These are phyloP conservation scores for Yamadazyma sp. DNA, from an alignment of 805 yeast species.

Conservation along the genomic window DNA sequence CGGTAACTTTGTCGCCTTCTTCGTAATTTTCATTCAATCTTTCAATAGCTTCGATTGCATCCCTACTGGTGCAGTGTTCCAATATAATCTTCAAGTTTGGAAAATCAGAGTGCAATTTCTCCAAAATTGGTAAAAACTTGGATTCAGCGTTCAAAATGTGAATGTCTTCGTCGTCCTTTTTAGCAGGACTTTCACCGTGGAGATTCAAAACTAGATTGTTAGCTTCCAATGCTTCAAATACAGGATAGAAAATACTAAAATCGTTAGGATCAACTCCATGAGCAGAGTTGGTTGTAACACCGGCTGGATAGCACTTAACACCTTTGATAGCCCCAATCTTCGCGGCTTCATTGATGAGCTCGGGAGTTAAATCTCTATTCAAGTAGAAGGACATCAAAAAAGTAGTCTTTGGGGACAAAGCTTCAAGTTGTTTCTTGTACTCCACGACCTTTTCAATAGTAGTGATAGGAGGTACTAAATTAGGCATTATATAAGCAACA, in stretches of 20 bases:
- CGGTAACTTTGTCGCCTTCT: slow-evolving; percentile 44
- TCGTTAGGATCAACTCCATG: slow-evolving; percentile 94
- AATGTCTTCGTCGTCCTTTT: slow-evolving; percentile 57
- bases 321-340: slow-evolving; percentile 69
- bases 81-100: slow-evolving; percentile 84
- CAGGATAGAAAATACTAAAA: slow-evolving; percentile 82
- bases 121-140: slow-evolving; percentile 83
- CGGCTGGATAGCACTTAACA: slow-evolving; percentile 97
- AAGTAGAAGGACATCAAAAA: slow-evolving; percentile 91
- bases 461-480: slow-evolving; percentile 88
- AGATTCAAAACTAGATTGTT: slow-evolving; percentile 76
- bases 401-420: slow-evolving; percentile 75
- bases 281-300: slow-evolving; percentile 95
- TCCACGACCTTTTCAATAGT: slow-evolving; percentile 67
- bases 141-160: slow-evolving; percentile 95
- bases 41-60: slow-evolving; percentile 77
- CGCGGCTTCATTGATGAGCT: slow-evolving; percentile 78
- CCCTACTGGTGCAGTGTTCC: slow-evolving; percentile 93
- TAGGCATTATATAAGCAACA: slow-evolving; percentile 95
- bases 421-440: slow-evolving; percentile 64
- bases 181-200: slow-evolving; percentile 91
- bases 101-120: slow-evolving; percentile 73
- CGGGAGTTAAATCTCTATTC: slow-evolving; percentile 78
- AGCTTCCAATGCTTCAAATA: slow-evolving; percentile 84
- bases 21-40: slow-evolving; percentile 45